Conservation (phyloP, 2,329 filamentous ascomycete genomes). For the Paecilomyces fulvus region DNA sequence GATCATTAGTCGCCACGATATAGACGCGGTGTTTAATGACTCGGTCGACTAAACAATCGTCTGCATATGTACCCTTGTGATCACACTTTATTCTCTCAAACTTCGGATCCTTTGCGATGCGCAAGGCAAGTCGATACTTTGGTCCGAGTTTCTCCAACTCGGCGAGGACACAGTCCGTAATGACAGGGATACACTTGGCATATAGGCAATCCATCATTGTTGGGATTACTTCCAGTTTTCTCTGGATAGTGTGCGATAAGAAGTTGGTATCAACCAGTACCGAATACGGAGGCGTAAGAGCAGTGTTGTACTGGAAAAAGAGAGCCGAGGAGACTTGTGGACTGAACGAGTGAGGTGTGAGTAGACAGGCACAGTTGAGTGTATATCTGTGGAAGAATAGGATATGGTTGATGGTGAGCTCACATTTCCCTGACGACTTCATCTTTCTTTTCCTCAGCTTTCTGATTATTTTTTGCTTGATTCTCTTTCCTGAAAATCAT, state of each 20-base stretch:
- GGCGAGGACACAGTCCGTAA: constrained; percentile 74
- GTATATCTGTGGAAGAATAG: neutral
- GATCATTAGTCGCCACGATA: constrained; percentile 62
- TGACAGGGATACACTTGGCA: constrained; percentile 81
- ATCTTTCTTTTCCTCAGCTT: constrained; percentile 51
- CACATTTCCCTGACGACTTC: constrained; percentile 68
- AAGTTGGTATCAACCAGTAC: constrained; percentile 86
- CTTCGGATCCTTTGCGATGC: constrained; percentile 80
- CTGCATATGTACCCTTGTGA: constrained; percentile 80
- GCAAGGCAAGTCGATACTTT: constrained; percentile 78
- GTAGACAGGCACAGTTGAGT: neutral
- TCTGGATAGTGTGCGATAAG: constrained; percentile 79
- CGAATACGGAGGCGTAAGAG: constrained; percentile 73
- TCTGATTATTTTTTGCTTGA: constrained; percentile 52
- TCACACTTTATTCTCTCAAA: constrained; percentile 82
- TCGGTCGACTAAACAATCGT: constrained; percentile 73
- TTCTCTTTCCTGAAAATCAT: constrained; percentile 56
- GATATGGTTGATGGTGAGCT: constrained; percentile 7
- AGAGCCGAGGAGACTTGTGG: constrained; percentile 73
- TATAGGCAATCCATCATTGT: constrained; percentile 91
- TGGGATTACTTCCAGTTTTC: constrained; percentile 79
- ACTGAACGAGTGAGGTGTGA: constrained; percentile 24
- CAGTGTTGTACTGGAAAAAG: constrained; percentile 85
- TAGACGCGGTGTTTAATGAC: constrained; percentile 68
- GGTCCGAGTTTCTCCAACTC: constrained; percentile 83